phyloP scores from a whole-genome alignment of 148 eudicot species.

The Rhododendron molle region DNA sequence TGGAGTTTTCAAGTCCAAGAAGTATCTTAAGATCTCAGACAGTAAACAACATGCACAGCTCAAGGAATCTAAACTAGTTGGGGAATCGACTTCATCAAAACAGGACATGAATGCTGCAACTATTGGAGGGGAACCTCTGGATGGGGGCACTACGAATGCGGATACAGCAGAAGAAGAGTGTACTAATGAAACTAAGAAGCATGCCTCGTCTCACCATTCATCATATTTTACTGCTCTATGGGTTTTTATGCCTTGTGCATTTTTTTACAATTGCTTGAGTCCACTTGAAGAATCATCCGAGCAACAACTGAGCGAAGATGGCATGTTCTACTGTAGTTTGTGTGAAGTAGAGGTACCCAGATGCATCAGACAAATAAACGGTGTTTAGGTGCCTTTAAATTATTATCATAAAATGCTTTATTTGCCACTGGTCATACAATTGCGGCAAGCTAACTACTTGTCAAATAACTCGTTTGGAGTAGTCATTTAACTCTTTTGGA shows the following conservation, averaged over 20 bases:
- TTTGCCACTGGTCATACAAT: background rate
- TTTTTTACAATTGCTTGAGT: conserved; percentile 53
- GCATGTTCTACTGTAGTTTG: conserved; percentile 98
- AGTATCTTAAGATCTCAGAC: conserved; percentile 52
- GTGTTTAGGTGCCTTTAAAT: background rate
- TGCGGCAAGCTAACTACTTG: background rate
- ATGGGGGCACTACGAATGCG: conserved; percentile 28
- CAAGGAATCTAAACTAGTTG: conserved; percentile 50
- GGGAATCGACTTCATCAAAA: conserved; percentile 55
- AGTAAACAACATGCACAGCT: conserved; percentile 28
- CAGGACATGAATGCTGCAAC: conserved; percentile 39
- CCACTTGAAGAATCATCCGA: conserved; percentile 61
- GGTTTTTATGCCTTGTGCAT: conserved; percentile 61
- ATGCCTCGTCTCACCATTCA: conserved; percentile 27
- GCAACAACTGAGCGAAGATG: conserved; percentile 80
- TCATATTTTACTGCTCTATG: conserved; percentile 39
- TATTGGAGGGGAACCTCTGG: conserved; percentile 37
- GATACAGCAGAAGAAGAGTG: conserved; percentile 36
- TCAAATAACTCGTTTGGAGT: background rate
- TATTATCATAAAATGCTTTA: background rate
- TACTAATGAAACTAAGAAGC: conserved; percentile 31
- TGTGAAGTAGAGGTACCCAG: conserved; percentile 91
- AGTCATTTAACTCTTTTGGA: background rate
- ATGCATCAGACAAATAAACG: background rate
- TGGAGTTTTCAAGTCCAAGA: conserved; percentile 90